Evolutionary conservation across 1,284 basidiomycete genomes (phyloP).

Genomic region (Cerioporus squamosus): DNA sequence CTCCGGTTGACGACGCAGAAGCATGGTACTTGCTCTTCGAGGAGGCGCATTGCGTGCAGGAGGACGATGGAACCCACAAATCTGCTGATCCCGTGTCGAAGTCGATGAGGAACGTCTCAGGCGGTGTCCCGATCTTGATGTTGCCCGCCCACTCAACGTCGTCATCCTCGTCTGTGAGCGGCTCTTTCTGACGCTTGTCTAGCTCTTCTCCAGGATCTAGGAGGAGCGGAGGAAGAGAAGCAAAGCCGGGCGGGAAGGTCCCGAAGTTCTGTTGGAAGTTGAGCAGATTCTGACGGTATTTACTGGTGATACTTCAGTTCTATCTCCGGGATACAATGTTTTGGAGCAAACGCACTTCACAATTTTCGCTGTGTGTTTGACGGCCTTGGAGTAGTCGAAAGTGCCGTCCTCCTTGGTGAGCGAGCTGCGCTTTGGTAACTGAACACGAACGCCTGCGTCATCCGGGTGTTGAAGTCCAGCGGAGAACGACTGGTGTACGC

Average conservation of each 20-base stretch:
- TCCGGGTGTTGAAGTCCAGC: background rate
- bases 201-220: background rate
- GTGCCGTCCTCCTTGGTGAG: constrained; percentile 24
- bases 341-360: constrained; percentile 16
- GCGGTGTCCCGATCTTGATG: constrained; percentile 26
- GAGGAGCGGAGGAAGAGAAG: background rate
- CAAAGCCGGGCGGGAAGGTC: background rate
- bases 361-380: constrained; percentile 11
- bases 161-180: constrained; percentile 14
- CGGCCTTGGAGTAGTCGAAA: constrained; percentile 18
- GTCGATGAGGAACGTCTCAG: constrained; percentile 21
- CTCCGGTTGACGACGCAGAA: constrained; percentile 33
- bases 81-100: constrained; percentile 42
- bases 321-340: background rate
- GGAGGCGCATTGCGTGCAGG: constrained; percentile 39
- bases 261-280: constrained; percentile 22
- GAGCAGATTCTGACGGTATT: constrained; percentile 24
- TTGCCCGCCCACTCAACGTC: constrained; percentile 26
- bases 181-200: constrained; percentile 8
- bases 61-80: constrained; percentile 41
- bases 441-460: constrained; percentile 14
- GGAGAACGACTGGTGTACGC: background rate
- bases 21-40: constrained; percentile 38
- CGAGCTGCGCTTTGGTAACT: constrained; percentile 17
- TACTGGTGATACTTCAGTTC: constrained; percentile 11